phyloP scores from a whole-genome alignment of 2,329 filamentous ascomycete genomes.

The Penicillium sp. region DNA sequence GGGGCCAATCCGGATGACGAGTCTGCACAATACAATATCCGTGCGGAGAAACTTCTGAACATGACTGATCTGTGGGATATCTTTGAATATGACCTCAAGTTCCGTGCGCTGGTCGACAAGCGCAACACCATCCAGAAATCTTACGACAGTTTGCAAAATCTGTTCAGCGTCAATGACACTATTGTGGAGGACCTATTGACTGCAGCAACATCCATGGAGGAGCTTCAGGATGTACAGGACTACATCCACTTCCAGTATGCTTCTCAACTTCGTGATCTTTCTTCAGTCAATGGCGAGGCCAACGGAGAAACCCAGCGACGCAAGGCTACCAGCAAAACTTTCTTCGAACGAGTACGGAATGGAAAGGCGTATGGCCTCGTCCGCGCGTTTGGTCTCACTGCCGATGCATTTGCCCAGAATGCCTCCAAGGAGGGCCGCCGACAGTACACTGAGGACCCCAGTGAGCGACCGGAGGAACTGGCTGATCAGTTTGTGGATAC shows the following conservation, averaged over 20 bases:
- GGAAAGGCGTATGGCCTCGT: slow-evolving; percentile 81
- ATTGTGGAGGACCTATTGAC: slow-evolving; percentile 83
- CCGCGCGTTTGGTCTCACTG: slow-evolving; percentile 84
- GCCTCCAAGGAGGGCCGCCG: slow-evolving; percentile 76
- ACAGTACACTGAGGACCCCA: slow-evolving; percentile 81
- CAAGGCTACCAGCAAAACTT: slow-evolving; percentile 76
- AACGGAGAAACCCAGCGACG: slow-evolving; percentile 72
- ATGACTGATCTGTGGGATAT: slow-evolving; percentile 96
- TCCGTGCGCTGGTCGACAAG: slow-evolving; percentile 89
- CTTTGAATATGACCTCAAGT: slow-evolving; percentile 92
- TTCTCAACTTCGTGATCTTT: slow-evolving; percentile 78
- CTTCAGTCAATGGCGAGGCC: slow-evolving; percentile 61
- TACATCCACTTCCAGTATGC: slow-evolving; percentile 95
- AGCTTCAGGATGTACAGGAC: slow-evolving; percentile 94
- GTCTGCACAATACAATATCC: slow-evolving; percentile 68
- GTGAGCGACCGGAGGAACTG: slow-evolving; percentile 78
- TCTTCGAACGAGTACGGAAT: slow-evolving; percentile 82
- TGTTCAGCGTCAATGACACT: slow-evolving; percentile 69
- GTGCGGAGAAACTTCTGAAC: slow-evolving; percentile 83
- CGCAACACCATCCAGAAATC: slow-evolving; percentile 80
- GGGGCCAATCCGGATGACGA: slow-evolving; percentile 69
- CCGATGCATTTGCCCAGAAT: slow-evolving; percentile 87
- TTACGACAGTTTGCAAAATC: slow-evolving; percentile 71
- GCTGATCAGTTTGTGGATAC: slow-evolving; percentile 76
- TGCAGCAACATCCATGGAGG: slow-evolving; percentile 83